Percentiles rank a stretch among this genome's conserved stretches.
These are phyloP conservation scores for Trichocomaceae sp. DNA, from an alignment of 2,329 filamentous ascomycete species.

Conservation along the genomic window DNA sequence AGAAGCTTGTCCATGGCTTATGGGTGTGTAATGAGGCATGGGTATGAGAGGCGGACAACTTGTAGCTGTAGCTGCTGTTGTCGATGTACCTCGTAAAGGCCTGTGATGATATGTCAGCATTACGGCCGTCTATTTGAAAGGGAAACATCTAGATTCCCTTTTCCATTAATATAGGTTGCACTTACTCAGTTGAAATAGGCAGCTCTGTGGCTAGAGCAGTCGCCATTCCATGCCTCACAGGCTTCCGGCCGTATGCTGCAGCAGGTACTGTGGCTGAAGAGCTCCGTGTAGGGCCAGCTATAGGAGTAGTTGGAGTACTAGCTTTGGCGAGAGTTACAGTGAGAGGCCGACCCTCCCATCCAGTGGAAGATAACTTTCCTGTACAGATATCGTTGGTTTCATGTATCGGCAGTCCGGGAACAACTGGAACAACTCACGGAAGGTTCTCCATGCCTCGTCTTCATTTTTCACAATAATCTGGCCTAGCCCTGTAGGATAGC, in stretches of 20 bases:
- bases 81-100: neutral
- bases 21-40: neutral
- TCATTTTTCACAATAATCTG: slow-evolving; percentile 42
- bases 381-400: neutral
- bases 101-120: neutral
- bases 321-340: slow-evolving; percentile 38
- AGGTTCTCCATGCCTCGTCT: slow-evolving; percentile 40
- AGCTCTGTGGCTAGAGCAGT: slow-evolving; percentile 21
- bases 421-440: slow-evolving; percentile 28
- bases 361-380: slow-evolving; percentile 37
- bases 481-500: slow-evolving; percentile 37
- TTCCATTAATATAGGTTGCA: neutral
- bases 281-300: slow-evolving; percentile 38
- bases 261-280: slow-evolving; percentile 13
- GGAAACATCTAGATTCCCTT: too few relatives aligned
- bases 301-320: slow-evolving; percentile 34
- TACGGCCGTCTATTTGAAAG: neutral
- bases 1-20: neutral
- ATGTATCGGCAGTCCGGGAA: neutral
- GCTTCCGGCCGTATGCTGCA: slow-evolving; percentile 3
- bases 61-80: neutral
- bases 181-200: slow-evolving; percentile 32
- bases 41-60: neutral
- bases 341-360: slow-evolving; percentile 39
- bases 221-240: slow-evolving; percentile 27